These are phyloP conservation scores for Mycena metata DNA, from an alignment of 768 basidiomycete species.

Conservation along the genomic window DNA sequence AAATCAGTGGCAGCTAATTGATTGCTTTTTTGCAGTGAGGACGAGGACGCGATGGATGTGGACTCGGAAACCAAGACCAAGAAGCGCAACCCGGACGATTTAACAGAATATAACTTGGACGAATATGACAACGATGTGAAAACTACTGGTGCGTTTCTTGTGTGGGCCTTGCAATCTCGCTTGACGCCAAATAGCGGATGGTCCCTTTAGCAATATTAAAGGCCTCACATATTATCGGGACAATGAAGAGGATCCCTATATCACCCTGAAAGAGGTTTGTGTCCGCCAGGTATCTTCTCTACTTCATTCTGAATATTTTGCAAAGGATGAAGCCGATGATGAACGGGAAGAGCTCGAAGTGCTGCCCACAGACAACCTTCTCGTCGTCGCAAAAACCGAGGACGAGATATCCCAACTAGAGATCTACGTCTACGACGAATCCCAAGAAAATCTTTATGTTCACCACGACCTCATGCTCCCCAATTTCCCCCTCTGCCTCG, in stretches of 20 bases:
- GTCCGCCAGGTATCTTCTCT: neutral
- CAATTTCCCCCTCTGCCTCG: conserved; percentile 97
- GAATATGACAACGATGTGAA: conserved; percentile 87
- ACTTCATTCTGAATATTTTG: conserved; percentile 24
- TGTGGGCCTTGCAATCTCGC: conserved; percentile 11
- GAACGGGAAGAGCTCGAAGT: conserved; percentile 95
- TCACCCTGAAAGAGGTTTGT: conserved; percentile 95
- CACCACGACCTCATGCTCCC: conserved; percentile 99
- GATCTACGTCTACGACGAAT: conserved; percentile 95
- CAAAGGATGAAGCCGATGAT: conserved; percentile 78
- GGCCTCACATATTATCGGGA: conserved; percentile 93
- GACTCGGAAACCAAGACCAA: conserved; percentile 53
- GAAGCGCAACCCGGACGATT: conserved; percentile 64
- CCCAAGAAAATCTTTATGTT: conserved; percentile 90
- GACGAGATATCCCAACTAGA: conserved; percentile 97
- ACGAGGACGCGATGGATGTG: conserved; percentile 74
- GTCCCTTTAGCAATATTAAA: conserved; percentile 96
- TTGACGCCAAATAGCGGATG: conserved; percentile 58
- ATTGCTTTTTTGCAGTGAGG: conserved; percentile 46
- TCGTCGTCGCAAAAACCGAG: conserved; percentile 94
- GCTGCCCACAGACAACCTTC: conserved; percentile 90
- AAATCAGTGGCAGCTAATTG: conserved; percentile 24
- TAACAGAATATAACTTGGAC: conserved; percentile 91
- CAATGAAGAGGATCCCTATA: conserved; percentile 95
- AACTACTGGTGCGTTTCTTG: conserved; percentile 48